Evolutionary conservation across 345 rosid species (phyloP).

Genomic region (Populus simonii): DNA sequence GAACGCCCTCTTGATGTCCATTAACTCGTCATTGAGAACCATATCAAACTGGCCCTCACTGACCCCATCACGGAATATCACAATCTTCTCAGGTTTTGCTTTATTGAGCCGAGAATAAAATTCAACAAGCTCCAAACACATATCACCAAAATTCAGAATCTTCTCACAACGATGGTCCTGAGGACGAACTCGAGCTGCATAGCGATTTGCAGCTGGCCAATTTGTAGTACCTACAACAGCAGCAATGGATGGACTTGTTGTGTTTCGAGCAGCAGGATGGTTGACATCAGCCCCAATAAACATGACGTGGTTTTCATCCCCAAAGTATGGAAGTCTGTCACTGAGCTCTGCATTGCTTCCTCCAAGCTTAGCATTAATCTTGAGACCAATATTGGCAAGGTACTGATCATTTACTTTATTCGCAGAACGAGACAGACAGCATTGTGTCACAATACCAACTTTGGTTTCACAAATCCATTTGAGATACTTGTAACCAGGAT

Average conservation of each 20-base stretch:
- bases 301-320: slow-evolving; percentile 53
- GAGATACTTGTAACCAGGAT: slow-evolving; percentile 68
- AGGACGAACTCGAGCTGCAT: slow-evolving; percentile 68
- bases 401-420: slow-evolving; percentile 52
- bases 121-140: slow-evolving; percentile 65
- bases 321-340: slow-evolving; percentile 48
- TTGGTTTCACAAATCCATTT: slow-evolving; percentile 82
- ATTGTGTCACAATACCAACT: slow-evolving; percentile 81
- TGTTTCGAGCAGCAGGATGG: slow-evolving; percentile 61
- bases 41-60: slow-evolving; percentile 79
- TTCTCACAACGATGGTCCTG: slow-evolving; percentile 62
- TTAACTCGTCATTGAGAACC: slow-evolving; percentile 69
- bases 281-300: slow-evolving; percentile 90
- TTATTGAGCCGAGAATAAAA: slow-evolving; percentile 39
- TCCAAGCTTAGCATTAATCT: slow-evolving; percentile 95
- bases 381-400: slow-evolving; percentile 69
- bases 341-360: slow-evolving; percentile 81
- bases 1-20: slow-evolving; percentile 50
- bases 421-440: slow-evolving; percentile 54
- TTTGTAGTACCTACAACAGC: slow-evolving; percentile 81
- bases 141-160: slow-evolving; percentile 57
- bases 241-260: slow-evolving; percentile 71
- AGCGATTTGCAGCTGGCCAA: slow-evolving; percentile 86
- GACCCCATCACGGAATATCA: slow-evolving; percentile 87
- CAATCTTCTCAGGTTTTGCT: slow-evolving; percentile 54